These are phyloP conservation scores for Gilbertella persicaria DNA, from an alignment of 371 early-diverging fungal genomes.

Conservation along the genomic window DNA sequence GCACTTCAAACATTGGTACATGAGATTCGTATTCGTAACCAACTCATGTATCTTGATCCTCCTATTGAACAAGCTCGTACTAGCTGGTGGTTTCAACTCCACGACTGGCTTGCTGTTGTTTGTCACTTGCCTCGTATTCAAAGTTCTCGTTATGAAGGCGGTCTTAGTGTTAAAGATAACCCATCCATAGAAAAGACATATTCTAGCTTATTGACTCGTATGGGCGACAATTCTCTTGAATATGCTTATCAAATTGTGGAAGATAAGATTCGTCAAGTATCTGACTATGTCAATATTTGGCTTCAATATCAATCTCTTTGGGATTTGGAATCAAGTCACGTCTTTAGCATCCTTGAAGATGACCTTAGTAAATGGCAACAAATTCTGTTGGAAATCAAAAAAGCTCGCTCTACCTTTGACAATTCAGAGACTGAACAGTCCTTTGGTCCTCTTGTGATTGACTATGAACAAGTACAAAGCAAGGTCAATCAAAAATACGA, in stretches of 20 bases:
- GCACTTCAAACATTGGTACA: conserved; percentile 71
- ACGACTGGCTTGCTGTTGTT: conserved; percentile 87
- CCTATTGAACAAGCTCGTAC: conserved; percentile 93
- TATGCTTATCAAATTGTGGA: conserved; percentile 88
- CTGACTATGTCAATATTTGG: conserved; percentile 92
- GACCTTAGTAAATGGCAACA: conserved; percentile 94
- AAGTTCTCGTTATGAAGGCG: conserved; percentile 91
- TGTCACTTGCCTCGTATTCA: conserved; percentile 81
- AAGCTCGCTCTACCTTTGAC: conserved; percentile 94
- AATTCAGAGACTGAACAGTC: conserved; percentile 89
- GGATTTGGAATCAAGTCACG: conserved; percentile 90
- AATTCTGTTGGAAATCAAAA: conserved; percentile 91
- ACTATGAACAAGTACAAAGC: conserved; percentile 96
- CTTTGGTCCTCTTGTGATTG: conserved; percentile 87
- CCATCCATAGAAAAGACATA: conserved; percentile 64
- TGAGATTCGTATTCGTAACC: conserved; percentile 89
- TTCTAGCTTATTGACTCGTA: conserved; percentile 71
- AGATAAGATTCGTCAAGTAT: conserved; percentile 74
- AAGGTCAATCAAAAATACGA: conserved; percentile 98
- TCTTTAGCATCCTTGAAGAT: conserved; percentile 86
- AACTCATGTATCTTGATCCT: conserved; percentile 94
- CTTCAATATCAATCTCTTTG: conserved; percentile 96
- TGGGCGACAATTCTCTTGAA: conserved; percentile 69
- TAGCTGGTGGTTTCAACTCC: conserved; percentile 88
- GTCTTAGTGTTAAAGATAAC: conserved; percentile 61